Conservation (phyloP, 1,139 yeast genomes). For the Nakaseomyces nivariensis region DNA sequence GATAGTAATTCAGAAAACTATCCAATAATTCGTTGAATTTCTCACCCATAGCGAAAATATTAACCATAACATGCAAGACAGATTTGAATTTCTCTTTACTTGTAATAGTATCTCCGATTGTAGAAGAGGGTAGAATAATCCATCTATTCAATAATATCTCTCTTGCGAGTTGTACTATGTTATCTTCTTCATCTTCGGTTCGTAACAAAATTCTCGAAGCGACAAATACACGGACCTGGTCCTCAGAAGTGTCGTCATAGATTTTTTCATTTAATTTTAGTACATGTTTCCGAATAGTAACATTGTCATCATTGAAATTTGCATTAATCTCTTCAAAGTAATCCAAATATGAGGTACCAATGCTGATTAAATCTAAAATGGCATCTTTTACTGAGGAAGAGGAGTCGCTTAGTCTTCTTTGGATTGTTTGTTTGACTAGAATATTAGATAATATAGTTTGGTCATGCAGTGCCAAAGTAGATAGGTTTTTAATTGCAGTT, state of each 20-base stretch:
- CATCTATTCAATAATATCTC: slow-evolving; percentile 37
- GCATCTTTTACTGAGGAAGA: slow-evolving; percentile 74
- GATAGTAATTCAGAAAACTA: slow-evolving; percentile 34
- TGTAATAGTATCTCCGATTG: slow-evolving; percentile 10
- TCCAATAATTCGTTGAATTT: slow-evolving; percentile 37
- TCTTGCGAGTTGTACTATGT: slow-evolving; percentile 40
- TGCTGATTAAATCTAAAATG: slow-evolving; percentile 52
- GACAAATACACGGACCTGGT: slow-evolving; percentile 35
- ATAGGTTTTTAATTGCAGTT: slow-evolving; percentile 52
- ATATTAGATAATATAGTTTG: slow-evolving; percentile 41
- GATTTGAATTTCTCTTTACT: slow-evolving; percentile 12
- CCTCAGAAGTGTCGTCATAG: slow-evolving; percentile 33
- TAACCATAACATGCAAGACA: slow-evolving; percentile 32
- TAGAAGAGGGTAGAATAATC: slow-evolving; percentile 29
- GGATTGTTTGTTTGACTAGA: slow-evolving; percentile 43
- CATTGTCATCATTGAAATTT: slow-evolving; percentile 44
- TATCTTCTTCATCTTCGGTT: slow-evolving; percentile 62
- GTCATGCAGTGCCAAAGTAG: slow-evolving; percentile 43
- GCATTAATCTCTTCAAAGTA: slow-evolving; percentile 42
- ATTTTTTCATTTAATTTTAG: slow-evolving; percentile 43
- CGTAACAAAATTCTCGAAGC: slow-evolving; percentile 43
- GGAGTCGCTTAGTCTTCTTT: slow-evolving; percentile 43
- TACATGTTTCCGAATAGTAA: slow-evolving; percentile 56
- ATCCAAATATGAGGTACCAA: slow-evolving; percentile 36
- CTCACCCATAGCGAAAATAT: slow-evolving; percentile 31